Evolutionary conservation across 345 rosid species (phyloP).

Genomic region (Lumnitzera racemosa): DNA sequence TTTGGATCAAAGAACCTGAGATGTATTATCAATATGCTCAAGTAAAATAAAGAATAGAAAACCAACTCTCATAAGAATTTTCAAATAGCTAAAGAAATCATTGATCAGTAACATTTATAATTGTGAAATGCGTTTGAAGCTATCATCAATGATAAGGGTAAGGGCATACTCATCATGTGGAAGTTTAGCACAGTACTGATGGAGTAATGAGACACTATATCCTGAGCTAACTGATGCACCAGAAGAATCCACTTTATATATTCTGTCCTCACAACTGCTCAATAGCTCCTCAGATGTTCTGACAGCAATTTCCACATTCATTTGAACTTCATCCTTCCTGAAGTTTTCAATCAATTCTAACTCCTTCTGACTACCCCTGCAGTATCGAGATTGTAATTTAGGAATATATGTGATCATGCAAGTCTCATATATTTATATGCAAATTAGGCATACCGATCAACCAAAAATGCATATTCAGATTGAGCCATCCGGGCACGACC

Average conservation of each 20-base stretch:
- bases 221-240: conserved; percentile 80
- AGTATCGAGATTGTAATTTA: conserved; percentile 17
- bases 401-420: neutral
- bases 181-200: conserved; percentile 80
- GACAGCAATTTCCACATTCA: conserved; percentile 61
- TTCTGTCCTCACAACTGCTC: conserved; percentile 37
- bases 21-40: conserved; percentile 13
- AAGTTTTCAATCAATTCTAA: conserved; percentile 56
- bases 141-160: neutral
- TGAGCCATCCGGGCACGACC: conserved; percentile 96
- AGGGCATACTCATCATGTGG: conserved; percentile 84
- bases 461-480: conserved; percentile 93
- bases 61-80: neutral
- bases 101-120: neutral
- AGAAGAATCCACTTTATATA: conserved; percentile 58
- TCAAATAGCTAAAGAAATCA: neutral
- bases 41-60: conserved; percentile 8
- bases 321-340: conserved; percentile 45
- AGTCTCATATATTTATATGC: conserved; percentile 10
- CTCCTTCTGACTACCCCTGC: conserved; percentile 71
- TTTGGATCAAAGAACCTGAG: conserved; percentile 75
- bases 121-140: too few relatives aligned
- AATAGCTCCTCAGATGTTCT: conserved; percentile 60
- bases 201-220: conserved; percentile 71
- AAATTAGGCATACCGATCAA: conserved; percentile 52